Conservation (phyloP, 2,329 filamentous ascomycete species). For the Diaporthe ilicicola region DNA sequence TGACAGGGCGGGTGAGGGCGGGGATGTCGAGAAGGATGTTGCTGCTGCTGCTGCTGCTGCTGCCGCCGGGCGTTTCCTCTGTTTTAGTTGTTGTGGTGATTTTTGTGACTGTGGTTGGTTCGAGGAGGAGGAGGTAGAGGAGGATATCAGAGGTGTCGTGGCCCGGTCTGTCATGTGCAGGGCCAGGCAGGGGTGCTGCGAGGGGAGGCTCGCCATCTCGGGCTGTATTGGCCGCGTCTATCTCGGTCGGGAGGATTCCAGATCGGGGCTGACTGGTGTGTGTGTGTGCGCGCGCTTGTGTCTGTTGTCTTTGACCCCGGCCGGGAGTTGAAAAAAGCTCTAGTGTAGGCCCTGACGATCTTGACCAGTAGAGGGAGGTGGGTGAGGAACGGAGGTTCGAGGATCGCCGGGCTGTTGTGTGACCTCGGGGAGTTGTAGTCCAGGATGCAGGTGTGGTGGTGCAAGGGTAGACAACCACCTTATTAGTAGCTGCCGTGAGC, state of each 20-base stretch:
- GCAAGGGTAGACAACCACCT: no score
- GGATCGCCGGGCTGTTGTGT: slow-evolving; percentile 6
- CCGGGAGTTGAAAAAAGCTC: neutral
- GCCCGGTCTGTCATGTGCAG: slow-evolving; percentile 66
- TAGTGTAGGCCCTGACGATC: neutral
- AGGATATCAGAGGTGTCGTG: slow-evolving; percentile 66
- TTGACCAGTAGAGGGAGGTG: slow-evolving; percentile 5
- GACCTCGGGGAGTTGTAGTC: neutral
- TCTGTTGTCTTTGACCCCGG: no score
- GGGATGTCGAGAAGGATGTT: slow-evolving; percentile 28
- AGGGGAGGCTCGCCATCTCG: slow-evolving; percentile 53
- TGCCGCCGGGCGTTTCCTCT: neutral
- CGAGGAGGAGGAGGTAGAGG: slow-evolving; percentile 45
- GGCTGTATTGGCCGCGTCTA: neutral
- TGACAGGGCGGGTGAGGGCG: neutral
- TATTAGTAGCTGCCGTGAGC: neutral
- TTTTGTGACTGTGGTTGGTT: slow-evolving; percentile 30
- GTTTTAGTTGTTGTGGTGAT: slow-evolving; percentile 30
- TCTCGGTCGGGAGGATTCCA: neutral
- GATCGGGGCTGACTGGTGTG: slow-evolving; percentile 26
- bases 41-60: neutral
- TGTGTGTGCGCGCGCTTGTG: no score
- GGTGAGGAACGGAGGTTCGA: neutral
- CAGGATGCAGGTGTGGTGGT: no score
- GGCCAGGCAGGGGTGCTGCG: slow-evolving; percentile 59